phyloP scores from a whole-genome alignment of 23 red algal genomes.

The Agarophyton chilense region DNA sequence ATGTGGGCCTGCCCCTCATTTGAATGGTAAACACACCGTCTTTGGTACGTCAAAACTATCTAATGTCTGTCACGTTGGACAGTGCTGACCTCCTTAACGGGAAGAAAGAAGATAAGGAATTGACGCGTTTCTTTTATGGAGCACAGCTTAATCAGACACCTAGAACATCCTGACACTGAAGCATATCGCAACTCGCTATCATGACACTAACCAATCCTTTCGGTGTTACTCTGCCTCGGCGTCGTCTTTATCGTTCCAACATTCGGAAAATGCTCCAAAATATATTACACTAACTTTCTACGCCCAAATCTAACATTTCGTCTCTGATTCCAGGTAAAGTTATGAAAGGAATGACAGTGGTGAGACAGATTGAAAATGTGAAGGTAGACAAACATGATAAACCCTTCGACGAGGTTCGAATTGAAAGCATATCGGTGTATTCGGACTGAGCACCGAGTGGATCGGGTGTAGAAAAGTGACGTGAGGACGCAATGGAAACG shows the following conservation, averaged over 20 bases:
- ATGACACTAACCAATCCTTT: background rate
- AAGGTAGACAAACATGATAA: conserved; percentile 64
- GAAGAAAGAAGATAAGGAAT: background rate
- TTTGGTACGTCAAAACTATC: conserved; percentile 60
- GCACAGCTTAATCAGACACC: background rate
- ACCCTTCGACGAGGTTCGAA: conserved; percentile 51
- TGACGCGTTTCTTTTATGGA: background rate
- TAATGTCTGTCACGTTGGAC: background rate
- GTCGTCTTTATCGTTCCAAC: background rate
- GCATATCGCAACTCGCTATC: background rate
- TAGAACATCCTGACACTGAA: background rate
- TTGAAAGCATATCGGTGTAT: conserved; percentile 68
- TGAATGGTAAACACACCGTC: conserved; percentile 84
- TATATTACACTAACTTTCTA: background rate
- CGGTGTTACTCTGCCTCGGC: background rate
- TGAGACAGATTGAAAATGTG: conserved; percentile 81
- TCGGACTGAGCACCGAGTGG: conserved; percentile 5
- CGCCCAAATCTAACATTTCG: background rate
- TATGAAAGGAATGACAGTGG: conserved; percentile 91
- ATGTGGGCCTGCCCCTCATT: conserved; percentile 36
- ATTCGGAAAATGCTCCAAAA: background rate
- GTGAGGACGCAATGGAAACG: too few relatives aligned
- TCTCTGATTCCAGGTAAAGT: conserved; percentile 62
- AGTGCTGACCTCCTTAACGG: background rate
- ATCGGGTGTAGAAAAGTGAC: background rate